Evolutionary conservation across 108 stramenopile genomes (phyloP).

Genomic region (Cylindrotheca fusiformis): DNA sequence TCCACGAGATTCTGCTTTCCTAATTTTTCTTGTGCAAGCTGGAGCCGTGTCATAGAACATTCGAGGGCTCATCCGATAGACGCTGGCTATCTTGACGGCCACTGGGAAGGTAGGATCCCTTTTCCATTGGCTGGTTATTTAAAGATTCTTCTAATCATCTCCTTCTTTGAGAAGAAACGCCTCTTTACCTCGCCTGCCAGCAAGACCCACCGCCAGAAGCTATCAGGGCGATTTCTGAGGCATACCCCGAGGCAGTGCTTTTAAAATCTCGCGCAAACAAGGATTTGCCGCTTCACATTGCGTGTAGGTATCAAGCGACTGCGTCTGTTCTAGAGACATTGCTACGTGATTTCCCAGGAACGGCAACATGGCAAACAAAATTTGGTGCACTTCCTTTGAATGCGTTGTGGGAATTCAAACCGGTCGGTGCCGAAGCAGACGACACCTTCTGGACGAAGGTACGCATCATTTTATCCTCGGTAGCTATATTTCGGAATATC

Average conservation of each 20-base stretch:
- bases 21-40: too few species aligned
- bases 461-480: slow-evolving; percentile 20
- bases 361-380: slow-evolving; percentile 16
- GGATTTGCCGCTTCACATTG: slow-evolving; percentile 37
- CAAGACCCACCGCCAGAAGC: slow-evolving; percentile 27
- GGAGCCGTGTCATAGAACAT: slow-evolving; percentile 9
- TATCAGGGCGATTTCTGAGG: slow-evolving; percentile 20
- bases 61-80: slow-evolving; percentile 17
- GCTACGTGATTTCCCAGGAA: slow-evolving; percentile 16
- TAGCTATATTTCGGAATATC: slow-evolving; percentile 20
- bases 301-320: slow-evolving; percentile 24
- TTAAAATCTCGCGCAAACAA: slow-evolving; percentile 10
- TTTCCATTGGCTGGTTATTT: not conserved
- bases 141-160: not conserved
- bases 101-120: too few species aligned
- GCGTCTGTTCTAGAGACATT: slow-evolving; percentile 13
- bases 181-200: slow-evolving; percentile 29
- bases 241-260: slow-evolving; percentile 14
- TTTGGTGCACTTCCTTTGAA: slow-evolving; percentile 19
- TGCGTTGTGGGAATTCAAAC: slow-evolving; percentile 24
- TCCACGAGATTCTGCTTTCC: too few species aligned
- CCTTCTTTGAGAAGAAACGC: too few species aligned
- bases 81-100: slow-evolving; percentile 24
- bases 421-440: not conserved
- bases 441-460: slow-evolving; percentile 37